Evolutionary conservation across 352 stramenopile species (phyloP).

Genomic region (Pythium phragmiticola): DNA sequence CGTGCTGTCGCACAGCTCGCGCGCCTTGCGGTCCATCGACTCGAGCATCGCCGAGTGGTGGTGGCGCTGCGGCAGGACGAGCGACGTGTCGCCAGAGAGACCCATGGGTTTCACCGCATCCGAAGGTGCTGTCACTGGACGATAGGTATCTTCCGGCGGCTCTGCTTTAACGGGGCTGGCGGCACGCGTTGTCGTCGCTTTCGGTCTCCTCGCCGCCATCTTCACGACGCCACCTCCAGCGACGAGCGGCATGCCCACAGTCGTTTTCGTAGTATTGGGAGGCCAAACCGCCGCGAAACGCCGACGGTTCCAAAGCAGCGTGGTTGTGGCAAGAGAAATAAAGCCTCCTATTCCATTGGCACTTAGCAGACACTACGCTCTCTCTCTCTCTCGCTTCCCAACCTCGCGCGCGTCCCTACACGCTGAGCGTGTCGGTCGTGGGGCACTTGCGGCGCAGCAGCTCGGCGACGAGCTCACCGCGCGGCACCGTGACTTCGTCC

Average conservation of each 20-base stretch:
- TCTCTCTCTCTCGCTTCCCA: not conserved
- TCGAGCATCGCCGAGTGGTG: conserved; percentile 20
- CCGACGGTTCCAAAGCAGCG: not conserved
- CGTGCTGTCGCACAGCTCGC: conserved; percentile 55
- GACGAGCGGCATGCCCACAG: conserved; percentile 4
- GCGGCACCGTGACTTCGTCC: conserved; percentile 85
- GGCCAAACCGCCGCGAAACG: not conserved
- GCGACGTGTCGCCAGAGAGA: not conserved
- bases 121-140: not conserved
- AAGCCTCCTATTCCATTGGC: not conserved
- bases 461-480: conserved; percentile 71
- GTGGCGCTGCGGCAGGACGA: not conserved
- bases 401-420: conserved; percentile 28
- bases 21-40: conserved; percentile 41
- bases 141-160: not conserved
- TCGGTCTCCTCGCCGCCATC: not conserved
- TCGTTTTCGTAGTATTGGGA: not conserved
- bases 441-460: conserved; percentile 65
- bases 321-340: not conserved
- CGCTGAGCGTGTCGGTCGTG: conserved; percentile 67
- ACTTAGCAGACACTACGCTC: not conserved
- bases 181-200: not conserved
- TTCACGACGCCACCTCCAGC: not conserved
- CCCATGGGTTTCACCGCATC: not conserved
- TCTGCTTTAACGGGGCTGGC: not conserved